A percentile compares a stretch with the other conserved stretches of the same genome.
Conservation (phyloP, 2,329 filamentous ascomycete genomes). For the Pyrenophora seminiperda region DNA sequence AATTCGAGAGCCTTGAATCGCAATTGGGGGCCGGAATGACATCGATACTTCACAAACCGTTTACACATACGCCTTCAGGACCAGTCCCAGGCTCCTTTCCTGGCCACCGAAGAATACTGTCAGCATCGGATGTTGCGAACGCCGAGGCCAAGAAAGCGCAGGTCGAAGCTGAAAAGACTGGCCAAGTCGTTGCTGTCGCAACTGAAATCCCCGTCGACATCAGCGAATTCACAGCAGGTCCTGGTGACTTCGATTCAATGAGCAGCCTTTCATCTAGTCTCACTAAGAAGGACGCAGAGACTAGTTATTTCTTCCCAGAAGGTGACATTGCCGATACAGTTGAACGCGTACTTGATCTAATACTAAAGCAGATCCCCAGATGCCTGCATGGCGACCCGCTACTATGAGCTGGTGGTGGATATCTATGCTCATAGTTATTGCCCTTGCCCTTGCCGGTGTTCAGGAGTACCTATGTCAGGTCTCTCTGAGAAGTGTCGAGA, state of each 20-base stretch:
- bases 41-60: slow-evolving; percentile 44
- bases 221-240: slow-evolving; percentile 47
- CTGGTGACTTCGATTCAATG: slow-evolving; percentile 37
- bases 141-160: slow-evolving; percentile 45
- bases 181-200: slow-evolving; percentile 51
- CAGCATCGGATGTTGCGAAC: slow-evolving; percentile 23
- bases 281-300: slow-evolving; percentile 31
- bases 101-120: slow-evolving; percentile 30
- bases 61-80: slow-evolving; percentile 27
- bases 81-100: slow-evolving; percentile 16
- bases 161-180: slow-evolving; percentile 51
- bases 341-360: slow-evolving; percentile 4
- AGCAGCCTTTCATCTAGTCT: slow-evolving; percentile 29
- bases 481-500: slow-evolving; percentile 31
- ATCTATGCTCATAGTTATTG: slow-evolving; percentile 40
- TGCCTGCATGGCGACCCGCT: slow-evolving; percentile 48
- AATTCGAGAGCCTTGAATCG: slow-evolving; percentile 43
- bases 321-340: slow-evolving; percentile 16
- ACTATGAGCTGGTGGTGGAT: slow-evolving; percentile 49
- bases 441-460: slow-evolving; percentile 40
- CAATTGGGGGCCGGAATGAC: slow-evolving; percentile 47
- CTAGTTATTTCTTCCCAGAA: slow-evolving; percentile 48
- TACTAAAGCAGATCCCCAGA: slow-evolving; percentile 39
- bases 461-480: slow-evolving; percentile 48
- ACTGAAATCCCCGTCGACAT: slow-evolving; percentile 51